phyloP scores from a whole-genome alignment of 441 rosid genomes.

The Flueggea neowawraea region DNA sequence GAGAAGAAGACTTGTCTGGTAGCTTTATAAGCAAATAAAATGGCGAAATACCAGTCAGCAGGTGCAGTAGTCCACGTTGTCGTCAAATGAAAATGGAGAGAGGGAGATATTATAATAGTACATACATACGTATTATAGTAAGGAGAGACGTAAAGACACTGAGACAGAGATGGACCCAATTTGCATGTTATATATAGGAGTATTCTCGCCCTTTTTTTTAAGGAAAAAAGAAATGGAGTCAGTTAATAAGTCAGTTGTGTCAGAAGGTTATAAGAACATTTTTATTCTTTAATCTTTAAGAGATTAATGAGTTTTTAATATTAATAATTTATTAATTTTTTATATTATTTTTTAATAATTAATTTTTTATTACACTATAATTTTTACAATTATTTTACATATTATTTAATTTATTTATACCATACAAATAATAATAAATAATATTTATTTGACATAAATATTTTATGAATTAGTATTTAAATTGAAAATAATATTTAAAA shows the following conservation, averaged over 20 bases:
- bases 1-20: conserved; percentile 27
- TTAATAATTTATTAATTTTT: too few relatives aligned
- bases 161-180: conserved; percentile 50
- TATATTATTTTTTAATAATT: too few relatives aligned
- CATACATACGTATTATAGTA: conserved; percentile 26
- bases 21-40: conserved; percentile 47
- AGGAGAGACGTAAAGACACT: conserved; percentile 29
- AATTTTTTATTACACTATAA: too few relatives aligned
- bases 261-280: too few relatives aligned
- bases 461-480: too few relatives aligned
- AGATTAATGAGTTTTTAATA: too few relatives aligned
- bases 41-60: conserved; percentile 78
- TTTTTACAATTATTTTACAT: too few relatives aligned
- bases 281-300: too few relatives aligned
- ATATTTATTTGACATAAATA: too few relatives aligned
- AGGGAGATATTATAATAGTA: not conserved
- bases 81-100: conserved; percentile 40
- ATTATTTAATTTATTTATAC: too few relatives aligned
- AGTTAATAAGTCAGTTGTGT: conserved; percentile 1
- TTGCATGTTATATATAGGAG: conserved; percentile 15
- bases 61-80: conserved; percentile 50
- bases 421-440: too few relatives aligned
- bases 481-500: too few relatives aligned
- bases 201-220: not conserved
- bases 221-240: not conserved